Evolutionary conservation across 192 early-diverging fungal species (phyloP).

Genomic region (Entophlyctis luteolus): DNA sequence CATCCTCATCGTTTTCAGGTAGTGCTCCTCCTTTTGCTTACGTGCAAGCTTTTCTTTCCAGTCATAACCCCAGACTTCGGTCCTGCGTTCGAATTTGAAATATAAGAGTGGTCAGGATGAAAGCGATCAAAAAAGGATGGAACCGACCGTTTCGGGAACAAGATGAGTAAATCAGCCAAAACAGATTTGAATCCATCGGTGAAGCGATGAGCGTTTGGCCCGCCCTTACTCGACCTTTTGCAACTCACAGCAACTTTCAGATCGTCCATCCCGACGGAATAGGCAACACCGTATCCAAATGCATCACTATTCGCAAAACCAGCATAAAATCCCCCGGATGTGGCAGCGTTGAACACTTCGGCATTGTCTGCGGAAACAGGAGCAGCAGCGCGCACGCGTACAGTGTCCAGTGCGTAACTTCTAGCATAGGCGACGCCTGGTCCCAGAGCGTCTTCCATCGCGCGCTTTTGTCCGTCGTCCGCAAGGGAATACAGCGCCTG

Average conservation of each 20-base stretch:
- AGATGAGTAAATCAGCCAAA: conserved; percentile 64
- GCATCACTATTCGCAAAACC: conserved; percentile 44
- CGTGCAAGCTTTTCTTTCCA: conserved; percentile 36
- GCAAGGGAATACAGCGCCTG: neutral
- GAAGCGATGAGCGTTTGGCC: conserved; percentile 48
- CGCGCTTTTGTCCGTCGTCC: neutral
- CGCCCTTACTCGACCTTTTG: conserved; percentile 35
- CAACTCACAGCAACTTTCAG: conserved; percentile 55
- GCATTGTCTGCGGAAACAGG: too few relatives aligned
- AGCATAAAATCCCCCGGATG: conserved; percentile 27
- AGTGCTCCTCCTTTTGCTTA: conserved; percentile 40
- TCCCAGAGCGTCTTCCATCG: neutral
- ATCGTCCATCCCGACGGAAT: conserved; percentile 52
- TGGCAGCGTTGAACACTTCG: too few relatives aligned
- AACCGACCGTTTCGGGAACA: conserved; percentile 52
- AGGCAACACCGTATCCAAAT: conserved; percentile 53
- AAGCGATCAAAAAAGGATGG: too few relatives aligned
- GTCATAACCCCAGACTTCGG: conserved; percentile 49
- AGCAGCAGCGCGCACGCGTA: neutral
- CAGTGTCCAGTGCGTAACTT: neutral
- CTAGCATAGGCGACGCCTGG: neutral
- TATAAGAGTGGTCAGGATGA: neutral
- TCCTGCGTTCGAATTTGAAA: conserved; percentile 7
- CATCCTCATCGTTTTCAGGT: conserved; percentile 38
- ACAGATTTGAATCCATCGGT: conserved; percentile 56